These are phyloP conservation scores for Domatiomyces globalis DNA, from an alignment of 2,329 filamentous ascomycete species.

Conservation along the genomic window DNA sequence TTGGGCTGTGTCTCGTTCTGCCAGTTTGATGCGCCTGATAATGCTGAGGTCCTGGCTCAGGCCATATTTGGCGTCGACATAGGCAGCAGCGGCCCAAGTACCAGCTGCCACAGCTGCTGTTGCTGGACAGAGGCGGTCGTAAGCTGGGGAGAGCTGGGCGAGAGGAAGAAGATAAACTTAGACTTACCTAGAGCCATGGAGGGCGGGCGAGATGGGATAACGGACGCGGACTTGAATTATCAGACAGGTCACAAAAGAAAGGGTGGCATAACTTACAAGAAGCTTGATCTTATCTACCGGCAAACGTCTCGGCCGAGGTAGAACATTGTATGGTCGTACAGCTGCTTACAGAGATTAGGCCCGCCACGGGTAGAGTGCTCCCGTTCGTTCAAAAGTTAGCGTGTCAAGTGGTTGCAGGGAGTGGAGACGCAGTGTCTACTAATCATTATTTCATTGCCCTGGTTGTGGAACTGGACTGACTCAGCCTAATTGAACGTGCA, in stretches of 20 bases:
- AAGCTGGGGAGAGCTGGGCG: not conserved
- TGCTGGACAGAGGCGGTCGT: conserved; percentile 1
- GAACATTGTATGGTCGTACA: too few relatives aligned
- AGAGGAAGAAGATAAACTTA: not conserved
- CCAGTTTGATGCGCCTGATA: conserved; percentile 32
- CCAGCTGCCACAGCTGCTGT: conserved; percentile 21
- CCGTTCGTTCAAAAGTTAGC: too few relatives aligned
- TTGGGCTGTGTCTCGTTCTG: conserved; percentile 33
- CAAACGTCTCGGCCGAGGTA: too few relatives aligned
- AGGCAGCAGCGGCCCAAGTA: conserved; percentile 36
- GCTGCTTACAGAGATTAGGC: too few relatives aligned
- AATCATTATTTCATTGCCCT: too few relatives aligned
- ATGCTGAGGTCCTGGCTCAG: conserved; percentile 45
- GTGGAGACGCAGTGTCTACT: too few relatives aligned
- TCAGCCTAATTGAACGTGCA: too few relatives aligned
- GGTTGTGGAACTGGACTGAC: too few relatives aligned
- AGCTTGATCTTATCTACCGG: too few relatives aligned
- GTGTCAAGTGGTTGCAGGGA: too few relatives aligned
- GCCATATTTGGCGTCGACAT: conserved; percentile 57
- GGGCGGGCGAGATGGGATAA: not conserved
- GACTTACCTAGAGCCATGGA: conserved; percentile 1
- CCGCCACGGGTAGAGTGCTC: too few relatives aligned
- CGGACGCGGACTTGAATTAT: not conserved
- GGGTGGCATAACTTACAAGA: too few relatives aligned
- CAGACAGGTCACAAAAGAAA: not conserved